Base-by-base conservation (phyloP, 176 grass and related monocot species). In the Chloris gayana region DNA sequence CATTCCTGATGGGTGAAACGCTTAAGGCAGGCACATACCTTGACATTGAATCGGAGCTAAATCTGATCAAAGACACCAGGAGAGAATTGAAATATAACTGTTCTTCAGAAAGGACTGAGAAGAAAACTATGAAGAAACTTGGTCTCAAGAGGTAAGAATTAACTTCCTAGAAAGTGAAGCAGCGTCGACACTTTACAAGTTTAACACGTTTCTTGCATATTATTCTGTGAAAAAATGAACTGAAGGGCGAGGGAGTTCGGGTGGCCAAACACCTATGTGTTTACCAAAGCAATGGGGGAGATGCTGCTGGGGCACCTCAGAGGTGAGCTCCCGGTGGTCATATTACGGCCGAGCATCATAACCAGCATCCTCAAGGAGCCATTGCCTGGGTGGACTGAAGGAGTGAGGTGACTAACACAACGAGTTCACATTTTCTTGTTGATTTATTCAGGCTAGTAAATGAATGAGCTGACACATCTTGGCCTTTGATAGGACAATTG, bases 251-350 rank as follows among this genome's bases (percentile, higher is more conserved):
- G 83, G 39, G 51, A 80, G 21, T 94, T 79, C 22, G 92, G 92
- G 34, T 94, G 92, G 92, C 86, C 89, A 44, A 94, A 94, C 57
- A 94, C 92, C 27, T 94, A 94, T 60, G 89, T 94, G 2, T 91
- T 85, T 77, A 94, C 89, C 75, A 94, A 94, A 68, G 92, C 92
- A 25, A 88, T 91, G 89, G 92, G 86, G 21, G 92, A 91, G 76
- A 94, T 94, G 92, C 12, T 91, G 41, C 68, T 91, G 34, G 84
- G 89, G 6, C 80, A 85, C 26, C 41, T 91, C 15, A 63, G 89
- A 70, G 81, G 81, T 25, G 73, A 91, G 15, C 11, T 91, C 56
- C 84, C 92, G 0, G 77, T 94, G 18, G 81, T 94, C 19, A 89
- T 91, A 18, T 10, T 94, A n/a, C 82, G 92, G 9, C 92, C 89